Conservation (phyloP, 352 stramenopile genomes). For the Heterotrichella gracilis region DNA sequence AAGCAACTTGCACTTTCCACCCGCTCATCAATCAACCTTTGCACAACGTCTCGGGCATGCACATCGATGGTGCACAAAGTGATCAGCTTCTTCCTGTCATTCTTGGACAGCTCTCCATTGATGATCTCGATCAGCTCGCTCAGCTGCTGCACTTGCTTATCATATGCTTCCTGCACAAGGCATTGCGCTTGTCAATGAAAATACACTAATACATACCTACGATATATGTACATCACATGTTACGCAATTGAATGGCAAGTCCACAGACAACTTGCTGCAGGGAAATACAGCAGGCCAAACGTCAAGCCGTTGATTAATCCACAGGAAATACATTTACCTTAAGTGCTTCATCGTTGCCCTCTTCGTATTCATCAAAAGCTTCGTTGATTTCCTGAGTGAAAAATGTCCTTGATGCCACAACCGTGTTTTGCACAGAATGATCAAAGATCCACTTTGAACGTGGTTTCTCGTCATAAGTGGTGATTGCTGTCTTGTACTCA, state of each 20-base stretch:
- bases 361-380: slow-evolving; percentile 31
- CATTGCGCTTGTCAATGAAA: slow-evolving; percentile 42
- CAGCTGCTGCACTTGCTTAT: no score
- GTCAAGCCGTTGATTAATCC: no score
- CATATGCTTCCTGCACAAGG: no score
- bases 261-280: no score
- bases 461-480: slow-evolving; percentile 24
- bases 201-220: slow-evolving; percentile 22
- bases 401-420: slow-evolving; percentile 77
- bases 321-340: no score
- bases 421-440: slow-evolving; percentile 91
- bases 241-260: no score
- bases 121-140: slow-evolving; percentile 55
- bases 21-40: slow-evolving; percentile 31
- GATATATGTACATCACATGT: no score
- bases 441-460: slow-evolving; percentile 75
- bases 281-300: no score
- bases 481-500: no score
- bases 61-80: slow-evolving; percentile 99
- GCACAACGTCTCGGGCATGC: slow-evolving; percentile 84
- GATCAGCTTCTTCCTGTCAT: slow-evolving; percentile 87
- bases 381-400: slow-evolving; percentile 77
- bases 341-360: slow-evolving; percentile 23
- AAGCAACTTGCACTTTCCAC: slow-evolving; percentile 38
- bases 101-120: slow-evolving; percentile 20